phyloP scores from a whole-genome alignment of 2,329 filamentous ascomycete species.

The Aspergillaceae sp. region DNA sequence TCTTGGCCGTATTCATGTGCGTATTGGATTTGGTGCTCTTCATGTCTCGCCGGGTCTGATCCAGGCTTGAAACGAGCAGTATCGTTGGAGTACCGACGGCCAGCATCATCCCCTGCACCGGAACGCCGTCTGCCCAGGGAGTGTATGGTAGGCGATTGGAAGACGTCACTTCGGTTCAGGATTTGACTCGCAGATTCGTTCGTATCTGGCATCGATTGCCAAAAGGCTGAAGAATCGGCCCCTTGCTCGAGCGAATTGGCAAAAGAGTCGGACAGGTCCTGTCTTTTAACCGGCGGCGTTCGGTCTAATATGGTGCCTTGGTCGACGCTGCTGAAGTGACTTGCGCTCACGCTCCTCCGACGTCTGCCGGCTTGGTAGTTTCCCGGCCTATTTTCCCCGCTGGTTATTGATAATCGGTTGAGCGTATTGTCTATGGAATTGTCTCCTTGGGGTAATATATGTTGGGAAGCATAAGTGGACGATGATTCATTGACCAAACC shows the following conservation, averaged over 20 bases:
- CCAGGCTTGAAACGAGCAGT: conserved; percentile 21
- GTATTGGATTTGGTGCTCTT: conserved; percentile 11
- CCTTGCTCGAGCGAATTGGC: conserved; percentile 65
- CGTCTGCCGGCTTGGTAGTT: conserved; percentile 9
- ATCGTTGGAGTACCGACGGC: conserved; percentile 26
- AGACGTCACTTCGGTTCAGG: conserved; percentile 75
- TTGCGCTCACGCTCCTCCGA: conserved; percentile 55
- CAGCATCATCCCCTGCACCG: conserved; percentile 13
- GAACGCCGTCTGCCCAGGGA: conserved; percentile 23
- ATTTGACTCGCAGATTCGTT: conserved; percentile 84
- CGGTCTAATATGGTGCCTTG: conserved; percentile 41
- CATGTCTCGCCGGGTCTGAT: conserved; percentile 2
- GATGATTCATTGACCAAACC: conserved; percentile 60
- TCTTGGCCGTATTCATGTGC: conserved; percentile 16
- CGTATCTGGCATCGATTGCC: conserved; percentile 55
- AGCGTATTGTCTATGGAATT: conserved; percentile 10
- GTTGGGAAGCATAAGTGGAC: conserved; percentile 34
- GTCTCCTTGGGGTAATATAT: conserved; percentile 11
- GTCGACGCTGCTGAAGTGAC: conserved; percentile 46
- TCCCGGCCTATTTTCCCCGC: conserved; percentile 8
- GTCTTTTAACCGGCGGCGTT: conserved; percentile 45
- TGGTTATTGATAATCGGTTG: conserved; percentile 16
- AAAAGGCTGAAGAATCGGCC: conserved; percentile 61
- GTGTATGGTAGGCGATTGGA: conserved; percentile 64
- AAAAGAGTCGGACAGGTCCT: conserved; percentile 65